Evolutionary conservation across 495 filamentous ascomycete genomes (phyloP).

Genomic region (Penicillium cataractarum): DNA sequence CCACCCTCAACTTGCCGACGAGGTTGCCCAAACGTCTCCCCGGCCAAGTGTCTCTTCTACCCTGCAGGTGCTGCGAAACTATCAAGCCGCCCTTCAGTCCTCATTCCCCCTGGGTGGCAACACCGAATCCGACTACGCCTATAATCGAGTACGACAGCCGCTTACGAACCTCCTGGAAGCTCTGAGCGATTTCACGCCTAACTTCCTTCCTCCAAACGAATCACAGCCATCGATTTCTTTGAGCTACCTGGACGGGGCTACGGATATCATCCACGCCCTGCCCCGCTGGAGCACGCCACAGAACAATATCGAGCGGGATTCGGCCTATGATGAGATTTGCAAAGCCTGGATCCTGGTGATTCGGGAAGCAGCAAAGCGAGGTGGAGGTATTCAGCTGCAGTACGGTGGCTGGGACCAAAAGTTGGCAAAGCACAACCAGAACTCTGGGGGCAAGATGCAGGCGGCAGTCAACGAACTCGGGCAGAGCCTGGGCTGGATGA

Average conservation of each 20-base stretch:
- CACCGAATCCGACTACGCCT: constrained; percentile 86
- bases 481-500: constrained; percentile 78
- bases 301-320: constrained; percentile 88
- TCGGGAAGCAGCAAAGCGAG: constrained; percentile 85
- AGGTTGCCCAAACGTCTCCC: constrained; percentile 84
- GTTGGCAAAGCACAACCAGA: constrained; percentile 84
- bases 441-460: constrained; percentile 79
- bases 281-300: constrained; percentile 84
- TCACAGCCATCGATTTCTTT: constrained; percentile 76
- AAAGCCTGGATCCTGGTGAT: constrained; percentile 93
- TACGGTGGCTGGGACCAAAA: constrained; percentile 93
- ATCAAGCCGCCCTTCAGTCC: constrained; percentile 74
- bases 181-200: constrained; percentile 88
- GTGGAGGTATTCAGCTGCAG: constrained; percentile 87
- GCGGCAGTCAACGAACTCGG: constrained; percentile 77
- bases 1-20: constrained; percentile 73
- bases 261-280: constrained; percentile 83
- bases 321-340: constrained; percentile 93
- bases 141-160: constrained; percentile 85
- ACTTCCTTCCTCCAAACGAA: constrained; percentile 92
- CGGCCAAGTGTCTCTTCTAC: constrained; percentile 80
- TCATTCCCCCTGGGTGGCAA: constrained; percentile 87
- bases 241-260: constrained; percentile 84
- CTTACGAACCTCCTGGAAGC: constrained; percentile 83
- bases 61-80: constrained; percentile 76